A percentile compares a stretch with the other conserved stretches of the same genome.
Evolutionary conservation across 2,329 filamentous ascomycete species (phyloP).

Genomic region (Alternaria angustiovoidea): DNA sequence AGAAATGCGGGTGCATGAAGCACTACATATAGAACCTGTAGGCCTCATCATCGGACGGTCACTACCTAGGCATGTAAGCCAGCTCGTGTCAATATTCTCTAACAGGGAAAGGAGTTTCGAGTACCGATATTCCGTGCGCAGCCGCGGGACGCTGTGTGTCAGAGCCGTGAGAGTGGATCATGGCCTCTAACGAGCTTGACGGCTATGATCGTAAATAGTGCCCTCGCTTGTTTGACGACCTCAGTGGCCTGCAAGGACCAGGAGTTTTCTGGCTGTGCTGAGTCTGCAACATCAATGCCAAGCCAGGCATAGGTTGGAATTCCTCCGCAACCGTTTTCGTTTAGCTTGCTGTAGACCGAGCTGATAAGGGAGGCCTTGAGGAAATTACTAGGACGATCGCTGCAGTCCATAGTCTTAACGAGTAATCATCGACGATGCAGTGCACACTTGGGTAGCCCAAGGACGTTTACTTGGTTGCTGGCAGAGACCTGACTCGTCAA

Average conservation of each 20-base stretch:
- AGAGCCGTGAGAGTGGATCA: constrained; percentile 25
- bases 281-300: constrained; percentile 9
- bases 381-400: constrained; percentile 2
- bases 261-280: constrained; percentile 14
- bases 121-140: constrained; percentile 31
- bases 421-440: constrained; percentile 3
- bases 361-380: neutral
- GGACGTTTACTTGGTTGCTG: neutral
- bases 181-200: constrained; percentile 23
- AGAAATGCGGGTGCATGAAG: constrained; percentile 16
- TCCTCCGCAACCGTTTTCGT: constrained; percentile 21
- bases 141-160: constrained; percentile 30
- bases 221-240: constrained; percentile 20
- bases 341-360: constrained; percentile 14
- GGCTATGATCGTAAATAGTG: constrained; percentile 12
- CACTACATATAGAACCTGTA: constrained; percentile 42
- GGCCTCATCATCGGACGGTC: constrained; percentile 25
- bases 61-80: constrained; percentile 25
- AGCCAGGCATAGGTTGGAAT: constrained; percentile 14
- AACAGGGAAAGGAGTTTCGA: constrained; percentile 29
- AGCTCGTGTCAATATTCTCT: constrained; percentile 20
- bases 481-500: neutral
- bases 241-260: constrained; percentile 23
- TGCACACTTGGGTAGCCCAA: neutral
- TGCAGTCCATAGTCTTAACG: neutral